Evolutionary conservation across 441 rosid species (phyloP), one percentile per base, ranked within the genome.

Genomic region (Brassica balearica): DNA sequence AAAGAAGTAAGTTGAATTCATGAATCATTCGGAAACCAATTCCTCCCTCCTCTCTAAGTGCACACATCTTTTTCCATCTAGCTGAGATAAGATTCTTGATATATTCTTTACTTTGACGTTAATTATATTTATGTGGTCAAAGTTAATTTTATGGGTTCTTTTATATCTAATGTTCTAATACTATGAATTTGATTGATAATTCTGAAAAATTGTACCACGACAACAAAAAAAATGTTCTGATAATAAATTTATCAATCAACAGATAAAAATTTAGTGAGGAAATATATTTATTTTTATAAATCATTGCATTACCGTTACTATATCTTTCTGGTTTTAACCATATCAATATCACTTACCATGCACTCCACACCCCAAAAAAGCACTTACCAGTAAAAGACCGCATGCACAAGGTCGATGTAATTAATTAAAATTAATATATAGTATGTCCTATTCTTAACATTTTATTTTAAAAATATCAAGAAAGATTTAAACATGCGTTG

Each of bases 61-160:
- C 3, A 25, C 27, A 25, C 27, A 25, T 25, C 27, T 25, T 25
- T 25, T 25, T 25, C 27, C 27, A 25, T 25, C 27, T 25, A 25
- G 36, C n/a, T 25, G 23, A 60, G 68, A 76, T 61, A 68, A 60
- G 74, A 75, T 9, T 38, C 41, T 75, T 46, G 56, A 27, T 62
- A 65, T 53, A 12, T 27, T 71, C 8, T 20, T 41, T 20, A 22
- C 55, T 65, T 38, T 53, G 6, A 6, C 22, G 15, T 59, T 60
- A 22, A 38, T 59, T 10, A 3, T 10, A 3, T 41, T 41, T 41
- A 10, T 41, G 48, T 41, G 48, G 48, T 41, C 48, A 41, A 41
- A 41, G 48, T 10, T 41, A 10, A 41, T 41, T 38, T 8, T 38
- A 38, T 38, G 43, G 43, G 43, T 38, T 38, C 10, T 38, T 38